Base-by-base conservation (phyloP, 1,139 yeast species). In the Debaryomyces robertsiae region DNA sequence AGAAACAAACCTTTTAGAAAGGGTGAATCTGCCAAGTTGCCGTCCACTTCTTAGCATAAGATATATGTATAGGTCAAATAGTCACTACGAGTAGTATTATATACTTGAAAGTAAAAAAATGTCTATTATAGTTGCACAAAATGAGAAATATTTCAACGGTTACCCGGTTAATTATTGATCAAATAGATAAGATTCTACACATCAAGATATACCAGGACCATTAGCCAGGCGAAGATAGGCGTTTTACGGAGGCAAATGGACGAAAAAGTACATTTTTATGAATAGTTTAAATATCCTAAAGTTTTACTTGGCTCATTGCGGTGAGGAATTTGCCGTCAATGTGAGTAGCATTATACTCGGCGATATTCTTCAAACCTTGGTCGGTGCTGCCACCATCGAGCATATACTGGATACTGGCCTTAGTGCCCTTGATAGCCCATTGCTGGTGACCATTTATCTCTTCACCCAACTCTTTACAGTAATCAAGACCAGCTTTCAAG, bases 401-500 rank as follows among this genome's bases (percentile, higher is more conserved):
- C 41, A 84, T 76, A 40, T 69, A 72, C 46, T 82, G 81, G 48
- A 85, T 57, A 40, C 76, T 61, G 41, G 67, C 68, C 61, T 86
- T 85, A 11, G 88, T 79, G 18, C 93, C 94, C 47, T 61, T 71
- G 32, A 85, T 69, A 15, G 89, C 89, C 66, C 86, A 82, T 9
- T 70, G 73, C 27, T 74, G 70, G 57, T 75, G 69, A 3, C 50
- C 47, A 32, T 75, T 72, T 35, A 86, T 79, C 10, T 57, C 60
- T n/a, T 46, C 48, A 0, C 85, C 94, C 38, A 82, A 53, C 24
- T 67, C 66, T 27, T 67, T 46, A 18, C 86, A 85, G 31, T 67
- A 61, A 7, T 64, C 65, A 18, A 83, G 48, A 0, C 84, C 88
- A 1, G 65, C 61, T 9, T 75, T 72, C 48, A 77, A 69, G 45